Evolutionary conservation across 306 rosid species (phyloP).

Genomic region (Prunus padus): DNA sequence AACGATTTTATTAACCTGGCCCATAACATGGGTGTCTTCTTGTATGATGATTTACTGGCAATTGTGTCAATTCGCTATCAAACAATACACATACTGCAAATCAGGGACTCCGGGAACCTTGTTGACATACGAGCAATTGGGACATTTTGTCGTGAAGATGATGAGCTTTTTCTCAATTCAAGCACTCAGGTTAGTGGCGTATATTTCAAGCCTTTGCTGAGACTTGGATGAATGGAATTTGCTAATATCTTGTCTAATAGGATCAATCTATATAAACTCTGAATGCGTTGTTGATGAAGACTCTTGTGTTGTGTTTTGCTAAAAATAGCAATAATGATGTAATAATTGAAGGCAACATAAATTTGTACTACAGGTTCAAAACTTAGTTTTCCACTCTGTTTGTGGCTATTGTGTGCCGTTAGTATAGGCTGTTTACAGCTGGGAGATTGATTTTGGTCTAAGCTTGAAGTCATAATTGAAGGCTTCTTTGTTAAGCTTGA

Average conservation of each 20-base stretch:
- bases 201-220: slow-evolving; percentile 20
- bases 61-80: slow-evolving; percentile 95
- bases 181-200: slow-evolving; percentile 51
- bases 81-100: slow-evolving; percentile 80
- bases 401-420: background rate
- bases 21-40: slow-evolving; percentile 87
- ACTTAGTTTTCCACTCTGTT: background rate
- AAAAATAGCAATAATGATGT: background rate
- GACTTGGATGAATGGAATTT: slow-evolving; percentile 5
- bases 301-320: background rate
- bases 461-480: background rate
- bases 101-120: slow-evolving; percentile 85
- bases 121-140: slow-evolving; percentile 85
- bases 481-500: background rate
- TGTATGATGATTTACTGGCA: slow-evolving; percentile 93
- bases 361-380: background rate
- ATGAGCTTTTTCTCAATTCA: slow-evolving; percentile 86
- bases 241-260: background rate
- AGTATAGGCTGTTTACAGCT: background rate
- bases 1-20: slow-evolving; percentile 83
- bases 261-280: background rate
- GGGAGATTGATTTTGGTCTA: background rate
- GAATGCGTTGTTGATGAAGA: background rate
- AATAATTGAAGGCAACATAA: background rate
- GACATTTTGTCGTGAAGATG: slow-evolving; percentile 89